These are phyloP conservation scores for Alternaria brassicae DNA, from an alignment of 2,329 filamentous ascomycete genomes.

Conservation along the genomic window DNA sequence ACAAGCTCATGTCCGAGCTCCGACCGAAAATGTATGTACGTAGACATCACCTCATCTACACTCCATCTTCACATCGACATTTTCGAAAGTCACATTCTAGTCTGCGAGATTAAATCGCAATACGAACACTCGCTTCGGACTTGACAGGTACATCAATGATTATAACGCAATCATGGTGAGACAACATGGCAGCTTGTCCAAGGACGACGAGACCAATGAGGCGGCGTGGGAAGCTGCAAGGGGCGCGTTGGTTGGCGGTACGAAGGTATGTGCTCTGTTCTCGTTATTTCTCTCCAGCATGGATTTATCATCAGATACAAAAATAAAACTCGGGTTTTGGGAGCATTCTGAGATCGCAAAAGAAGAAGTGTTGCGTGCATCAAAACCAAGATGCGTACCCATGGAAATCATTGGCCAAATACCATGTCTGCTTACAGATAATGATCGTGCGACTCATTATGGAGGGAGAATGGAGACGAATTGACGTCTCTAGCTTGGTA, in stretches of 20 bases:
- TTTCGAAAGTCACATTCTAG: too few species aligned
- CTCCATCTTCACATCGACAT: not conserved
- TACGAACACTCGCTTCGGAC: too few species aligned
- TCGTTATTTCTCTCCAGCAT: not conserved
- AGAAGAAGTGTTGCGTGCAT: not conserved
- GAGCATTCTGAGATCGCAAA: not conserved
- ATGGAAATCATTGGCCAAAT: not conserved
- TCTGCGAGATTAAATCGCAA: too few species aligned
- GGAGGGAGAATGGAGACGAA: too few species aligned
- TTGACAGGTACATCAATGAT: not conserved
- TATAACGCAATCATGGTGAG: slow-evolving; percentile 47
- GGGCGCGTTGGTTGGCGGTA: slow-evolving; percentile 71
- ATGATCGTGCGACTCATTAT: not conserved
- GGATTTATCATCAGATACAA: not conserved
- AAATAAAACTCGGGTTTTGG: not conserved
- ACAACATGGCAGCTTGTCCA: slow-evolving; percentile 63
- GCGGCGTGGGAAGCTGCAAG: slow-evolving; percentile 75
- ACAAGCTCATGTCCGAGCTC: slow-evolving; percentile 6
- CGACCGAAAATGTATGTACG: slow-evolving; percentile 5
- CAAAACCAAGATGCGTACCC: not conserved
- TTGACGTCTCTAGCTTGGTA: not conserved
- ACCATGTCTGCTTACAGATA: too few species aligned
- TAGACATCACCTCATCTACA: slow-evolving; percentile 1
- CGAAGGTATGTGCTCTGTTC: slow-evolving; percentile 59
- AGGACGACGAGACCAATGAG: slow-evolving; percentile 70